These are phyloP conservation scores for Cubamyces lactineus DNA, from an alignment of 768 basidiomycete genomes.

Conservation along the genomic window DNA sequence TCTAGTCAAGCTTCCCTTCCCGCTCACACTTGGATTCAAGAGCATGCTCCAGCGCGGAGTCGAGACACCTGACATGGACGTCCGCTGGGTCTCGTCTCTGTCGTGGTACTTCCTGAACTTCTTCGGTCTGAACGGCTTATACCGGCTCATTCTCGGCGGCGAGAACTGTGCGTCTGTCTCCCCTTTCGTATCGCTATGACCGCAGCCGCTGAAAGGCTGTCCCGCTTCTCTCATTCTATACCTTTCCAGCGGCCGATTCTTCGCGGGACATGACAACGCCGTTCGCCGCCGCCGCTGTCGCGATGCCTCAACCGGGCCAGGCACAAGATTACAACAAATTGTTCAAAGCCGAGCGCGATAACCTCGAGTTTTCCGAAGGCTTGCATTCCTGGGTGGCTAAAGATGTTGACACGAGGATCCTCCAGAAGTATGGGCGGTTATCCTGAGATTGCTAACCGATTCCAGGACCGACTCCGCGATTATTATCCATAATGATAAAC, in stretches of 20 bases:
- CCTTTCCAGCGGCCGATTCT: constrained; percentile 69
- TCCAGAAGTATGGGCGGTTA: constrained; percentile 66
- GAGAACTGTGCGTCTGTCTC: constrained; percentile 72
- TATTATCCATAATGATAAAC: constrained; percentile 23
- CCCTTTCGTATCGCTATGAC: not conserved
- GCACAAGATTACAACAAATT: constrained; percentile 88
- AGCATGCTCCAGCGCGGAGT: constrained; percentile 97
- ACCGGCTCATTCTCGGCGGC: constrained; percentile 88
- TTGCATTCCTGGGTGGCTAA: constrained; percentile 82
- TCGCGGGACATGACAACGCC: constrained; percentile 75
- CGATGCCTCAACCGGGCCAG: constrained; percentile 50
- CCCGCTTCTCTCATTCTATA: constrained; percentile 19
- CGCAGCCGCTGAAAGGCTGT: constrained; percentile 20
- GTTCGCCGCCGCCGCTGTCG: constrained; percentile 56
- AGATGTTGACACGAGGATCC: constrained; percentile 77
- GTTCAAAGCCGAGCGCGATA: constrained; percentile 90
- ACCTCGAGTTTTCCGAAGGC: constrained; percentile 89
- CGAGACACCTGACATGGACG: constrained; percentile 95
- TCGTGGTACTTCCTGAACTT: constrained; percentile 99
- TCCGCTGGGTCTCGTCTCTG: constrained; percentile 97
- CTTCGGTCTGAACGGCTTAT: constrained; percentile 95
- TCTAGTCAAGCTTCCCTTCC: constrained; percentile 94
- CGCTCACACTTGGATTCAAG: constrained; percentile 95
- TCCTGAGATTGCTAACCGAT: constrained; percentile 7
- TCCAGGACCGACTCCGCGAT: not conserved